Conservation (phyloP, 257 asterid genomes). For the Ehretia macrophylla region DNA sequence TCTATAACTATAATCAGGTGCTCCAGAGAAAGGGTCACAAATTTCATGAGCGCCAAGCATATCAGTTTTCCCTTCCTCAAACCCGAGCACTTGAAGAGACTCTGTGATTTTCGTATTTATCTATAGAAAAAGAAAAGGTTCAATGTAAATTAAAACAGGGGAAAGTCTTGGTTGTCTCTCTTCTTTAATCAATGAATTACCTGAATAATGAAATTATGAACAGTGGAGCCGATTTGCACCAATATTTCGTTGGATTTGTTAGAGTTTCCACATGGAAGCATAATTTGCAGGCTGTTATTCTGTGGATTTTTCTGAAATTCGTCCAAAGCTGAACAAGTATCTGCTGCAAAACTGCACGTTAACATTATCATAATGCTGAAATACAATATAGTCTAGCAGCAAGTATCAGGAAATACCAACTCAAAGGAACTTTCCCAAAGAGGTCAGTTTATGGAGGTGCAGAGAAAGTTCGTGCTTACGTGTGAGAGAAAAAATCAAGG, state of each 20-base stretch:
- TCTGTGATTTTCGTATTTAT: constrained; percentile 33
- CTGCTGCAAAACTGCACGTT: constrained; percentile 37
- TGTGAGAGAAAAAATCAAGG: constrained; percentile 41
- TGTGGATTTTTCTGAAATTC: constrained; percentile 35
- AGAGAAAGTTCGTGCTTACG: constrained; percentile 29
- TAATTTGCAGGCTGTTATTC: constrained; percentile 30
- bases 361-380: not conserved
- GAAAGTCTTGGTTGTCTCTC: not conserved
- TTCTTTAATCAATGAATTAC: constrained; percentile 14
- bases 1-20: constrained; percentile 42
- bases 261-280: constrained; percentile 44
- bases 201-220: constrained; percentile 44
- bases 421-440: too few species aligned
- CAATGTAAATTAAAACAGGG: not conserved
- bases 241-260: constrained; percentile 19
- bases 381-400: not conserved
- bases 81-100: constrained; percentile 17
- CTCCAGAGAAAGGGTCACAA: constrained; percentile 46
- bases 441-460: not conserved
- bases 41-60: constrained; percentile 18
- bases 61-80: constrained; percentile 13
- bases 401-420: not conserved
- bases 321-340: constrained; percentile 43
- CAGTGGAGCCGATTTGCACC: constrained; percentile 32
- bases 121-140: constrained; percentile 15